Conservation (phyloP, 495 filamentous ascomycete genomes). For the Aspergillus indologenus region DNA sequence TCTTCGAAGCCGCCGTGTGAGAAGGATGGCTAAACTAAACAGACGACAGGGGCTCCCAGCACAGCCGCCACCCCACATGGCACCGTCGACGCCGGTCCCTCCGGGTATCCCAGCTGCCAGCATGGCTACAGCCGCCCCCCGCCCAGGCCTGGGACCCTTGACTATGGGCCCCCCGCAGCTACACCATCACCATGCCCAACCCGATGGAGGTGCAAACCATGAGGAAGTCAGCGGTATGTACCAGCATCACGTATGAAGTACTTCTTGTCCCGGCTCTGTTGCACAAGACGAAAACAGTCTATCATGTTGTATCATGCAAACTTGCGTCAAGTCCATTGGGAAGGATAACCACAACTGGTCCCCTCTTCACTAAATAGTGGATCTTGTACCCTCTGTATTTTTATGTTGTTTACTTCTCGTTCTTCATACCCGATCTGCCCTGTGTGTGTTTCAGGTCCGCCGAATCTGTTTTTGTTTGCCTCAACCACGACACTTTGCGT, state of each 20-base stretch:
- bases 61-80: slow-evolving; percentile 46
- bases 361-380: slow-evolving; percentile 4
- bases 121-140: slow-evolving; percentile 45
- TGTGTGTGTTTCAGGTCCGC: slow-evolving; percentile 22
- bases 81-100: slow-evolving; percentile 50
- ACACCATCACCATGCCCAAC: slow-evolving; percentile 79
- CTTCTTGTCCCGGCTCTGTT: slow-evolving; percentile 22
- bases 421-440: slow-evolving; percentile 31
- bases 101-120: slow-evolving; percentile 49
- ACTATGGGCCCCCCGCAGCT: slow-evolving; percentile 64
- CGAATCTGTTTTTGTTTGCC: slow-evolving; percentile 19
- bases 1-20: slow-evolving; percentile 83
- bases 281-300: slow-evolving; percentile 8
- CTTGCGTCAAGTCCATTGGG: not conserved
- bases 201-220: slow-evolving; percentile 65
- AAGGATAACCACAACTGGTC: not conserved
- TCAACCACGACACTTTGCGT: slow-evolving; percentile 19
- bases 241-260: slow-evolving; percentile 60
- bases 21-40: slow-evolving; percentile 92
- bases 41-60: slow-evolving; percentile 59
- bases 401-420: slow-evolving; percentile 18
- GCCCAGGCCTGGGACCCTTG: slow-evolving; percentile 53
- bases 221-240: slow-evolving; percentile 97
- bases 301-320: not conserved
- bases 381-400: slow-evolving; percentile 24